Base-by-base conservation (phyloP, 2,329 filamentous ascomycete genomes). In the Colletotrichum graminicola region DNA sequence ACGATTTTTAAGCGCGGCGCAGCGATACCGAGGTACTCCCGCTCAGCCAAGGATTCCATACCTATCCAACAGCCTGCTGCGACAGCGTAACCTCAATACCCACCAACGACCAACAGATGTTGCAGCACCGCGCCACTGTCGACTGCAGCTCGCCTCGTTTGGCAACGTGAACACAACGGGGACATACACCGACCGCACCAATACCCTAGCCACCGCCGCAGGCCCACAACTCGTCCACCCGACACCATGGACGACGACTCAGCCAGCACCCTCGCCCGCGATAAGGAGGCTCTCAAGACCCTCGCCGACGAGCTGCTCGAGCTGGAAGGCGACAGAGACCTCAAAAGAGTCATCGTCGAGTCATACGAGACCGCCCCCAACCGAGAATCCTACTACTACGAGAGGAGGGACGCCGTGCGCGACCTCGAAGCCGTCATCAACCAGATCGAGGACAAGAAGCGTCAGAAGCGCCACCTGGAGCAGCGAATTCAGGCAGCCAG, bases 121-220 rank as follows among this genome's bases (percentile, higher is more conserved):
- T 71, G 68, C 68, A 60, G 65, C 29, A 55, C 65, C 43, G 39
- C 68, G 65, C 68, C 68, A 63, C 68, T 14, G n/a, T 45, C 57
- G 18, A 52, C 68, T 71, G 68, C 68, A 71, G 68, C 52, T 68
- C 68, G 68, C 68, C 68, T 71, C 65, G 60, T 71, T 64, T 60
- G 57, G 41, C 51, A 34, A 39, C 8, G 41, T 29, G 59, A 56
- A 47, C 10, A 47, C 21, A 21, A n/a, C 26, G 11, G 36, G 29
- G 18, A 43, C 41, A 45, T 39, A 34, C 26, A 55, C 18, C 21
- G 21, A 55, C 18, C 21, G 21, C 21, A 23, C 45, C 18, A 47
- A 36, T n/a, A 23, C 23, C 51, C 62, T 21, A 34, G 34, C 49
- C 49, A 54, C 61, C 60, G 18, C 32, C 21, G n/a, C 34, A 11